Evolutionary conservation across 441 rosid species (phyloP).

Genomic region (Kokia cookei): DNA sequence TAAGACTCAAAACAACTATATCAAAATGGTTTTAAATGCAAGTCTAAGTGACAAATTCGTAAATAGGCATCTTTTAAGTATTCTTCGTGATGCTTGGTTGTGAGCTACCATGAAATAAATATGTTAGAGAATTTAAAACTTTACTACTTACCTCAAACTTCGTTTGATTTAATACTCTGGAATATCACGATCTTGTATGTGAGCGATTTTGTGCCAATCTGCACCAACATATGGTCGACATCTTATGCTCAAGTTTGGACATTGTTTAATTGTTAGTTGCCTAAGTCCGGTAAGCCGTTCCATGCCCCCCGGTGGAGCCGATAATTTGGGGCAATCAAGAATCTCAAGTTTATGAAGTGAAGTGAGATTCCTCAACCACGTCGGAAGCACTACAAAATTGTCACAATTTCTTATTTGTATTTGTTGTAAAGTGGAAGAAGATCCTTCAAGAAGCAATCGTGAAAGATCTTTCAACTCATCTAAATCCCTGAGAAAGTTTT

Average conservation of each 20-base stretch:
- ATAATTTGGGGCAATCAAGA: not conserved
- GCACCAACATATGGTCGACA: not conserved
- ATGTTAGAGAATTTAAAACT: not conserved
- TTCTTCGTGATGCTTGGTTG: too few relatives aligned
- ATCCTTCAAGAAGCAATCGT: not conserved
- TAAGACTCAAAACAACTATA: too few relatives aligned
- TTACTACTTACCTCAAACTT: not conserved
- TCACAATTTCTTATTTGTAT: not conserved
- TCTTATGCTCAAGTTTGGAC: not conserved
- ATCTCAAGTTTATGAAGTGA: not conserved
- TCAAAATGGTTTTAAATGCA: too few relatives aligned
- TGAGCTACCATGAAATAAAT: too few relatives aligned
- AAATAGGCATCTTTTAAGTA: too few relatives aligned
- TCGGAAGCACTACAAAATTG: not conserved
- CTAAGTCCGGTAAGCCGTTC: not conserved
- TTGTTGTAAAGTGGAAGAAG: not conserved
- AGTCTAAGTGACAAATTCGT: too few relatives aligned
- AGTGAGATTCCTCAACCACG: not conserved
- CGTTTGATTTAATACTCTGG: not conserved
- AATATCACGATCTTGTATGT: not conserved
- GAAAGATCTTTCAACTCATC: not conserved
- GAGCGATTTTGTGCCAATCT: not conserved
- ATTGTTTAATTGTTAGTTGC: not conserved
- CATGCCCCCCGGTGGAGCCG: not conserved
- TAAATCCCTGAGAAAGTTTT: not conserved